Base-by-base conservation (phyloP, 23 red algal genomes). In the Gracilaria vermiculophylla region DNA sequence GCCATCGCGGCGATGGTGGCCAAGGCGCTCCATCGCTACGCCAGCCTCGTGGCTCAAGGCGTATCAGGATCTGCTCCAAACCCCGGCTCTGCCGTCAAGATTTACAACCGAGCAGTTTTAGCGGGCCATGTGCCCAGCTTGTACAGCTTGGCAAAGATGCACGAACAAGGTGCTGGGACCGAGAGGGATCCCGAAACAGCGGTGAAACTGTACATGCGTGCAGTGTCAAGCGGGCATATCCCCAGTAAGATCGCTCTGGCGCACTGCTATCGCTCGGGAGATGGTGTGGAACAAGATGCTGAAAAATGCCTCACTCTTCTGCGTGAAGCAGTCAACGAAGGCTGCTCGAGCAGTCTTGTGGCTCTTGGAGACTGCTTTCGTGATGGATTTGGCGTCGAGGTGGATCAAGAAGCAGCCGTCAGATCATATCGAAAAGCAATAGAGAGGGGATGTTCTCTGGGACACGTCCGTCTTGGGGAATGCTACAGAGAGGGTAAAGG, bases 361-460 rank as follows among this genome's bases (percentile, higher is more conserved):
- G 69, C 50, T 23, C 49, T 88, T 10, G 84, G 60, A 16, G 84
- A 88, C 31, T 88, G 66, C 28, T 65, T 76, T 36, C 62, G 53
- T 25, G 69, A 76, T 56, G 84, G 84, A 2, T 52, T 77, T 23
- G 84, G 84, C 16, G 84, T 88, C 45, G 31, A 77, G 44, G 54
- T 73, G 28, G 25, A 77, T 77, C 27, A 56, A 15, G 53, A 48
- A 3, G 35, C 42, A 12, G 84, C 84, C 35, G 70, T 88, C 32
- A 10, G 21, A 2, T 77, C 44, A 37, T 88, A 88, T 42, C n/a
- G 72, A 76, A 34, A 36, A 57, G 84, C 84, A 3, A 52, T 58
- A 31, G 84, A 76, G 15, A 28, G 32, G 34, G 72, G 72, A 54
- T 58, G 50, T 33, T 33, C 51, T 21, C 21, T 40, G 2, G 84